Conservation (phyloP, 1,139 yeast genomes). For the Blastobotrys indianensis region DNA sequence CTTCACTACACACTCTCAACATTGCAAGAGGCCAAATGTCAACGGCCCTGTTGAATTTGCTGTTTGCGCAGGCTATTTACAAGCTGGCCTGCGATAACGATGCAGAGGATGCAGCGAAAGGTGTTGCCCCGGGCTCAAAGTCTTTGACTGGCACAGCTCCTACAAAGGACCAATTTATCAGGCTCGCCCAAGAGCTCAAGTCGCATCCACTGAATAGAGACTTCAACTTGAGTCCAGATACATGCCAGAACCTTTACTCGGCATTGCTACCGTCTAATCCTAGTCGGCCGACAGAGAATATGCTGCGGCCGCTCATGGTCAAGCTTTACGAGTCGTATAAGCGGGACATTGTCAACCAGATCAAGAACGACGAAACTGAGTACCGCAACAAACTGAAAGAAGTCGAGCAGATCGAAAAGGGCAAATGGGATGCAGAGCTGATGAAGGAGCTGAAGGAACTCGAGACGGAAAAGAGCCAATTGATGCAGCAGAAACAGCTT, state of each 20-base stretch:
- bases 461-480: slow-evolving; percentile 18
- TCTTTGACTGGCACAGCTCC: slow-evolving; percentile 9
- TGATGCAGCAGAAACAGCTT: slow-evolving; percentile 20
- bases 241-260: slow-evolving; percentile 25
- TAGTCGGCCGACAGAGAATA: slow-evolving; percentile 23
- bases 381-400: slow-evolving; percentile 30
- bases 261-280: slow-evolving; percentile 26
- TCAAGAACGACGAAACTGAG: slow-evolving; percentile 32
- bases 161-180: slow-evolving; percentile 17
- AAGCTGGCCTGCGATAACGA: slow-evolving; percentile 27
- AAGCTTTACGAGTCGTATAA: slow-evolving; percentile 30
- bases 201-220: slow-evolving; percentile 27
- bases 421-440: slow-evolving; percentile 33
- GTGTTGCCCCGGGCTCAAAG: slow-evolving; percentile 3
- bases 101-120: slow-evolving; percentile 10
- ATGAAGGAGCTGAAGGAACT: slow-evolving; percentile 20
- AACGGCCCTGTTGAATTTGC: slow-evolving; percentile 28
- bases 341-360: slow-evolving; percentile 25
- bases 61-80: slow-evolving; percentile 32
- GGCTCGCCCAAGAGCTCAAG: slow-evolving; percentile 24
- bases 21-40: slow-evolving; percentile 19
- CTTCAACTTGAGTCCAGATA: slow-evolving; percentile 26
- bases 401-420: slow-evolving; percentile 34
- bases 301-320: slow-evolving; percentile 25
- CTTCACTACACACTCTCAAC: slow-evolving; percentile 2